Conservation (phyloP, 306 rosid species). For the Cyamopsis tetragonoloba region DNA sequence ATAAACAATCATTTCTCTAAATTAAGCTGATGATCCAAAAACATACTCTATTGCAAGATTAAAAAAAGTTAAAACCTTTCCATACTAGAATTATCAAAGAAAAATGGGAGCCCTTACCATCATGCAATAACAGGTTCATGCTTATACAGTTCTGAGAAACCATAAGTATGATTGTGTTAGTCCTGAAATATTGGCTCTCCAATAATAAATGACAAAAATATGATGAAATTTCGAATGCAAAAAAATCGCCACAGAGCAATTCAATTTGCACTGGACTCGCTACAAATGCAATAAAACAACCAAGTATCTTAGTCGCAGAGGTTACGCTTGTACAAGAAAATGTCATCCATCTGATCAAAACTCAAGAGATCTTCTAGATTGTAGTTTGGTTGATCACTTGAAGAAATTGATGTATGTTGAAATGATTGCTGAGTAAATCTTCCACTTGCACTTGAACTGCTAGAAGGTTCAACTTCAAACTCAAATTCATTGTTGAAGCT, state of each 20-base stretch:
- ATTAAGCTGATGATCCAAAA: too few species aligned
- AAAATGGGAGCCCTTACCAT: slow-evolving; percentile 36
- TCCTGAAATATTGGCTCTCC: slow-evolving; percentile 26
- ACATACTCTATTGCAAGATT: slow-evolving; percentile 7
- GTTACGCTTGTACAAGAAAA: slow-evolving; percentile 74
- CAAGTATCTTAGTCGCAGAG: slow-evolving; percentile 64
- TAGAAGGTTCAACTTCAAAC: slow-evolving; percentile 46
- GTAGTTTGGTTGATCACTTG: slow-evolving; percentile 28
- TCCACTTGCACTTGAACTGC: slow-evolving; percentile 51
- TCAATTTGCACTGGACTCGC: slow-evolving; percentile 43
- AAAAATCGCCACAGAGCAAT: slow-evolving; percentile 46
- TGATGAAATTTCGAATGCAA: slow-evolving; percentile 34
- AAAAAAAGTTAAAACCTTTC: slow-evolving; percentile 23
- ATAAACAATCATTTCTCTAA: too few species aligned
- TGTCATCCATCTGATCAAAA: slow-evolving; percentile 59
- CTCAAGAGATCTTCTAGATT: slow-evolving; percentile 53
- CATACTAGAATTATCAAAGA: slow-evolving; percentile 9
- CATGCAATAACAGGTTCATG: slow-evolving; percentile 29
- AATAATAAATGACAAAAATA: slow-evolving; percentile 23
- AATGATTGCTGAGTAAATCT: slow-evolving; percentile 44
- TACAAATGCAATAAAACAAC: slow-evolving; percentile 44
- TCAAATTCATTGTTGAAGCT: slow-evolving; percentile 39
- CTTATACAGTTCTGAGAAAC: slow-evolving; percentile 27
- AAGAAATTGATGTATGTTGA: slow-evolving; percentile 34
- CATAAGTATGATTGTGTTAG: slow-evolving; percentile 27